These are phyloP conservation scores for Neolecta irregularis DNA, from an alignment of 1,139 yeast genomes.

Conservation along the genomic window DNA sequence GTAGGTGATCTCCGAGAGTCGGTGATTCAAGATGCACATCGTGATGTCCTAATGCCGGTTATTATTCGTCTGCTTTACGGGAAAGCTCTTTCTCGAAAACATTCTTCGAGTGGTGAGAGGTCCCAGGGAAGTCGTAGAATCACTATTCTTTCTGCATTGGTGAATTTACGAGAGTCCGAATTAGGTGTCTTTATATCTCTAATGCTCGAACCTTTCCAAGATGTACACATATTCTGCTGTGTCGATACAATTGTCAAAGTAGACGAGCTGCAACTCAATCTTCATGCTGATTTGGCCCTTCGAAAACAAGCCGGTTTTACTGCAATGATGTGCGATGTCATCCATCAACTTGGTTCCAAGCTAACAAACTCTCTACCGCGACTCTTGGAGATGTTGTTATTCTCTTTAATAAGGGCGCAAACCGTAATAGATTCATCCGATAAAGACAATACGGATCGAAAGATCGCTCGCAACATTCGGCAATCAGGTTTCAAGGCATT, in stretches of 20 bases:
- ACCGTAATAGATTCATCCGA: slow-evolving; percentile 18
- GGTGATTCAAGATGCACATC: slow-evolving; percentile 46
- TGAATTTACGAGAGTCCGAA: slow-evolving; percentile 41
- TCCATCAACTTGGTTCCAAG: slow-evolving; percentile 47
- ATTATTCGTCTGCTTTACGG: slow-evolving; percentile 74
- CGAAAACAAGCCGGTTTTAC: slow-evolving; percentile 58
- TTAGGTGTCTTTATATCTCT: slow-evolving; percentile 46
- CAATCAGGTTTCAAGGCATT: slow-evolving; percentile 24
- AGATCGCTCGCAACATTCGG: slow-evolving; percentile 22
- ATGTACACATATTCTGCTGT: slow-evolving; percentile 27
- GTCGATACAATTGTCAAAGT: slow-evolving; percentile 21
- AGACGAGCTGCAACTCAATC: neutral
- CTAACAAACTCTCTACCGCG: slow-evolving; percentile 36
- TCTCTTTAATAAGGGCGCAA: slow-evolving; percentile 44
- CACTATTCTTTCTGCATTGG: slow-evolving; percentile 60
- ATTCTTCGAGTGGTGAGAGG: slow-evolving; percentile 31
- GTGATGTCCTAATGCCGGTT: slow-evolving; percentile 46
- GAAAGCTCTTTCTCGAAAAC: slow-evolving; percentile 31
- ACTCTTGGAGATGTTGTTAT: slow-evolving; percentile 46
- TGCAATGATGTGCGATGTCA: slow-evolving; percentile 48
- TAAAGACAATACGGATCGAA: slow-evolving; percentile 3
- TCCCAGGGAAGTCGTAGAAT: slow-evolving; percentile 57
- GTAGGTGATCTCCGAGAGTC: slow-evolving; percentile 33
- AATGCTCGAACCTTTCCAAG: slow-evolving; percentile 40
- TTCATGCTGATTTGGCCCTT: slow-evolving; percentile 19